Percentiles rank a stretch among this genome's conserved stretches.
Conservation (phyloP, 352 stramenopile genomes). For the Globisporangium emineosum region DNA sequence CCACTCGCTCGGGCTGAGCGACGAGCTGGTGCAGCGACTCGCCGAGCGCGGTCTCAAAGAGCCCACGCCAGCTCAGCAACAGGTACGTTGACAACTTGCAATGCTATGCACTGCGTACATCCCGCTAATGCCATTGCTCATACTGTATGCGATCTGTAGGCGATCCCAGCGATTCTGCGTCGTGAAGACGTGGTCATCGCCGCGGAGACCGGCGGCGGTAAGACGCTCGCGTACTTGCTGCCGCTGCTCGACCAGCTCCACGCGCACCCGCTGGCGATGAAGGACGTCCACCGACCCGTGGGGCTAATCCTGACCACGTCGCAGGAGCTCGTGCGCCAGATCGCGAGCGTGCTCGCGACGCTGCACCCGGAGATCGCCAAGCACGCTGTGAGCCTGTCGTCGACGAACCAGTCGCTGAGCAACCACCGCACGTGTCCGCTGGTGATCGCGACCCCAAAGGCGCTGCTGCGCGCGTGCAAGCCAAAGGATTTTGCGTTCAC, state of each 20-base stretch:
- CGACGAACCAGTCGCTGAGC: constrained; percentile 42
- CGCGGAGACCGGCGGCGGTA: constrained; percentile 93
- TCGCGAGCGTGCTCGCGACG: constrained; percentile 41
- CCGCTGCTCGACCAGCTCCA: constrained; percentile 80
- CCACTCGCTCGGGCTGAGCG: constrained; percentile 52
- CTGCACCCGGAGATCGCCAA: constrained; percentile 39
- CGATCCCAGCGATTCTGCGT: constrained; percentile 51
- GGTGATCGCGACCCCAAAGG: constrained; percentile 61
- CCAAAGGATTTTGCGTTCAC: constrained; percentile 75
- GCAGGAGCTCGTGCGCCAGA: constrained; percentile 82
- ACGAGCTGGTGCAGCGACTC: constrained; percentile 33
- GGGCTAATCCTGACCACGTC: constrained; percentile 84
- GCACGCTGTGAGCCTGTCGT: constrained; percentile 45
- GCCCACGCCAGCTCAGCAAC: constrained; percentile 51
- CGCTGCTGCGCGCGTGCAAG: constrained; percentile 61
- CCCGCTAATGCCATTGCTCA: neutral
- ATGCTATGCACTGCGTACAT: neutral
- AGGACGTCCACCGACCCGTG: constrained; percentile 43
- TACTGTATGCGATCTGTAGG: constrained; percentile 15
- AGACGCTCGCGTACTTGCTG: constrained; percentile 95
- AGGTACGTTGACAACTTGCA: constrained; percentile 19
- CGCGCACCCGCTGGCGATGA: constrained; percentile 27
- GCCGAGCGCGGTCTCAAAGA: constrained; percentile 28
- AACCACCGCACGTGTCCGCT: constrained; percentile 38
- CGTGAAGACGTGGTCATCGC: constrained; percentile 90